Evolutionary conservation across 257 asterid species (phyloP), one percentile per base, ranked within the genome.

Genomic region (Solanum piurae): DNA sequence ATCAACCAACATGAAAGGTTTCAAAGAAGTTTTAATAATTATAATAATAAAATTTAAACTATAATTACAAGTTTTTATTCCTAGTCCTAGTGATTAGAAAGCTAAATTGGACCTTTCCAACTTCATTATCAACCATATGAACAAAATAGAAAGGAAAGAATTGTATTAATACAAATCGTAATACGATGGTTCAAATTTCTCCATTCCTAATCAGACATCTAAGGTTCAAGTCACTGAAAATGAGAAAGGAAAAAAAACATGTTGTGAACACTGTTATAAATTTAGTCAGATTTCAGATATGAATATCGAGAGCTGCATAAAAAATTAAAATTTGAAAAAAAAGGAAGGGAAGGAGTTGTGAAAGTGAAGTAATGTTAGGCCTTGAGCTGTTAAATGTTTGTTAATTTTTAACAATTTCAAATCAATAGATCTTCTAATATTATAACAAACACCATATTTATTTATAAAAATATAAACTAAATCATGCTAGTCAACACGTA

Each of bases 221-320:
- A 25, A 5, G 4, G 33, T 25, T 11, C 2, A 64, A 64, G 16
- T 5, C 8, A 10, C 0, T 10, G 16, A 5, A 21, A 64, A 64
- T 5, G 33, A 64, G 2, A 64, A 9, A 60, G 16, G 1, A 5
- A 49, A 16, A 62, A 64, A n/a, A 64, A n/a, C 9, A 25, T 25
- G 16, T 10, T 64, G 4, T 10, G 20, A 25, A 25, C 1, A 12
- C 1, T 11, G 9, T 2, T 25, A 2, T n/a, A 5, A 2, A 25
- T 64, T 25, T 64, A n/a, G 3, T 11, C 1, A 9, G 4, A 12
- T 25, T 64, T 25, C 2, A 64, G 0, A 64, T 25, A 64, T n/a
- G 0, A 25, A 64, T 25, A 64, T 0, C 4, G 18, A 5, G 2
- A 5, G 1, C 2, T 4, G 14, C 9, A 23, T 9, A n/a, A 0